Base-by-base conservation (phyloP, 805 yeast genomes). In the Clavispora vitiphila region DNA sequence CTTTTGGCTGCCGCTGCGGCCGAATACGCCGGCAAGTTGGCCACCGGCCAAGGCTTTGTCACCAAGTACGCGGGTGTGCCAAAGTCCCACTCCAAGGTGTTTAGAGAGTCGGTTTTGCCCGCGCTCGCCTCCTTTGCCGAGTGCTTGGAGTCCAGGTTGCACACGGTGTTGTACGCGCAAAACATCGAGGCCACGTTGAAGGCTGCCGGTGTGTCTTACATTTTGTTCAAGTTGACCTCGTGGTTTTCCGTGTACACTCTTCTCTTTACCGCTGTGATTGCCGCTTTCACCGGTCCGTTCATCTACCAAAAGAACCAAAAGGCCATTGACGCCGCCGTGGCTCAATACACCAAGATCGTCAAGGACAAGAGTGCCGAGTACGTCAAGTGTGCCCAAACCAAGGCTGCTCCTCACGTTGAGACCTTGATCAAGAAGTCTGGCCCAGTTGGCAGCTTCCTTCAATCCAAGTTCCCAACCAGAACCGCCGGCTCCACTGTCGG, bases 11-110 rank as follows among this genome's bases (percentile, higher is more conserved):
- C 91, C 38, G 93, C 89, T 39, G 71, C 77, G 42, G 85, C 82
- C 42, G 97, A 90, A 70, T 85, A 81, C 58, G 71, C 74, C 43
- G 84, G 95, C 47, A 83, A 83, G 58, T 54, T 79, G 34, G 65
- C 83, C 51, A 74, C 86, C 38, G 96, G 96, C 50, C 71, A 74
- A 57, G 96, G 97, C 15, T 73, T 90, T 48, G 82, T 91, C 46
- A 76, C 89, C 47, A 78, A 81, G 55, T 80, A 84, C 72, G 81
- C 76, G 61, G 87, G 93, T 41, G 68, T 77, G n/a, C 58, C 64
- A 36, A 55, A 58, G 43, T 53, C 71, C 5, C 57, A 53, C 43
- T 65, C 74, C 56, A 53, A 58, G 53, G 48, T 53, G 35, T 45
- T 69, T 56, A 63, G 69, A 48, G 58, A 68, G 18, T 47, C 63